Conservation (phyloP, 2,329 filamentous ascomycete genomes). For the Niveomyces coronatus region DNA sequence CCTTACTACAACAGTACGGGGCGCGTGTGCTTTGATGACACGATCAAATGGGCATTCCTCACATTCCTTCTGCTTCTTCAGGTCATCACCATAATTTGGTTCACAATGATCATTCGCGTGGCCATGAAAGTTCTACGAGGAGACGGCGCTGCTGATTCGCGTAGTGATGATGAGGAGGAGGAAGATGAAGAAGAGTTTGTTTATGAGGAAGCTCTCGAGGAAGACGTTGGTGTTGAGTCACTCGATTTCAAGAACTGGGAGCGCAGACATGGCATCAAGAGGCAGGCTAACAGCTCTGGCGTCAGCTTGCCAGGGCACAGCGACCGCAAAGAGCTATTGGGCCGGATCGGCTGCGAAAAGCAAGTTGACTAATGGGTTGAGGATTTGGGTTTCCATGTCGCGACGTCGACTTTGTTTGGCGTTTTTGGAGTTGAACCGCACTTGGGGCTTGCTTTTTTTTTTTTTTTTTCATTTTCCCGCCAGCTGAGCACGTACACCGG, state of each 20-base stretch:
- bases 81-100: conserved; percentile 75
- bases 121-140: conserved; percentile 72
- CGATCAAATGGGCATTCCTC: conserved; percentile 69
- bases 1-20: conserved; percentile 64
- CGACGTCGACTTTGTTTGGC: background rate
- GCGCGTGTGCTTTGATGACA: conserved; percentile 67
- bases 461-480: background rate
- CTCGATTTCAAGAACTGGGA: conserved; percentile 58
- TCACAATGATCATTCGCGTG: conserved; percentile 76
- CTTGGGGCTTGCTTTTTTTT: background rate
- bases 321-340: conserved; percentile 71
- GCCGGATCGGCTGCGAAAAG: conserved; percentile 76
- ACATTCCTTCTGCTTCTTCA: conserved; percentile 68
- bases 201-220: conserved; percentile 52
- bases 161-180: conserved; percentile 77
- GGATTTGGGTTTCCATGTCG: background rate
- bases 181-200: conserved; percentile 43
- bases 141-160: conserved; percentile 68
- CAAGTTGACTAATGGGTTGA: conserved; percentile 38
- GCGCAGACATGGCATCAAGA: conserved; percentile 43
- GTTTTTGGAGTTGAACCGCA: conserved; percentile 8
- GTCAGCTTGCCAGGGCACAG: conserved; percentile 61
- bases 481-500: too few species aligned
- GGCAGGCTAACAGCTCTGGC: conserved; percentile 41
- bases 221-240: conserved; percentile 65